Conservation (phyloP, 257 asterid genomes). For the Cinchona pubescens region DNA sequence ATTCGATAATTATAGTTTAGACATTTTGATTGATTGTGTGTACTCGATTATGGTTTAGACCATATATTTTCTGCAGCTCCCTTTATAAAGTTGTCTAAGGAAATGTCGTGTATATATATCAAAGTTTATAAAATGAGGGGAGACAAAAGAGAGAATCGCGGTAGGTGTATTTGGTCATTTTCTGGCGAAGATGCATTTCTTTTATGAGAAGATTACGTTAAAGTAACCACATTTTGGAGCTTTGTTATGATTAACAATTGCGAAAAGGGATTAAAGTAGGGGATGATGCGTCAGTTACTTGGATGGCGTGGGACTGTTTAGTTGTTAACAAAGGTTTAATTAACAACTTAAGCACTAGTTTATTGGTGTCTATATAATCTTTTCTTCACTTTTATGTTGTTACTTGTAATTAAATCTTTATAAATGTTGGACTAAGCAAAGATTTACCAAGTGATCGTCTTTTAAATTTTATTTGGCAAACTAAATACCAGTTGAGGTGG, state of each 20-base stretch:
- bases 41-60: conserved; percentile 35
- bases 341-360: not conserved
- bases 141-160: conserved; percentile 8
- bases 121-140: not conserved
- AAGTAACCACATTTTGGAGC: conserved; percentile 16
- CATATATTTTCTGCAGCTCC: conserved; percentile 12
- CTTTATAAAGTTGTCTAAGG: conserved; percentile 34
- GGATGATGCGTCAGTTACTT: not conserved
- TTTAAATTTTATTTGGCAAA: no score
- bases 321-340: not conserved
- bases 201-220: conserved; percentile 1
- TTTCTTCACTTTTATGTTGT: no score
- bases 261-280: not conserved
- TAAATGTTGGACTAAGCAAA: no score
- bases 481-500: no score
- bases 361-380: not conserved
- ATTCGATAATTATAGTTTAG: no score
- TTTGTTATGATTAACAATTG: conserved; percentile 8
- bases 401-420: no score
- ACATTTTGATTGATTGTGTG: conserved; percentile 21
- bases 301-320: not conserved
- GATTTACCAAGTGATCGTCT: no score
- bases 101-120: conserved; percentile 1
- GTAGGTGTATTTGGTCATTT: conserved; percentile 24
- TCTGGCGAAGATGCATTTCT: not conserved